phyloP scores from a whole-genome alignment of 1,284 basidiomycete species.

The Marasmius tenuissimus region DNA sequence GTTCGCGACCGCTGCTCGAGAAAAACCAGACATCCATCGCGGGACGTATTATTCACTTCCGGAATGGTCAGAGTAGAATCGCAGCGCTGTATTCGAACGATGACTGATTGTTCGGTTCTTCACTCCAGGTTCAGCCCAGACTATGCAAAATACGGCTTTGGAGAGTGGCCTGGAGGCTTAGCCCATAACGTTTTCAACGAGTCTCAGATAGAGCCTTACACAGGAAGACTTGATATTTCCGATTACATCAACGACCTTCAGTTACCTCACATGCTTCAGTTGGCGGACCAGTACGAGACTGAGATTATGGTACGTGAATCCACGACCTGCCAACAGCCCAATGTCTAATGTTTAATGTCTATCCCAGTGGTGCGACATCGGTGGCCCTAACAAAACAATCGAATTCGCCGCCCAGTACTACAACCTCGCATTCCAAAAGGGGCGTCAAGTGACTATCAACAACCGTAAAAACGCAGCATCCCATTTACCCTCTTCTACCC shows the following conservation, averaged over 20 bases:
- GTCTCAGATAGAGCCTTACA: constrained; percentile 53
- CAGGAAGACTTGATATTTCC: constrained; percentile 45
- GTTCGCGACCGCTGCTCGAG: constrained; percentile 46
- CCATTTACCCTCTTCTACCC: no score
- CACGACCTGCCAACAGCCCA: background rate
- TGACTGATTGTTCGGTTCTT: background rate
- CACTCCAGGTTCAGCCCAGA: constrained; percentile 51
- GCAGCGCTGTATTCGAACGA: background rate
- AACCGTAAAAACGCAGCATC: no score
- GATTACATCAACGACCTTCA: constrained; percentile 57
- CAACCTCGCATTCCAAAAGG: constrained; percentile 43
- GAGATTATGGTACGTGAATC: constrained; percentile 50
- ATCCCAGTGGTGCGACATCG: constrained; percentile 59
- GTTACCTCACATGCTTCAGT: constrained; percentile 54
- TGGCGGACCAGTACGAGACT: constrained; percentile 49
- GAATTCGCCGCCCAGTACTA: constrained; percentile 54
- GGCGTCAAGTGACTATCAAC: constrained; percentile 57
- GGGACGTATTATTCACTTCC: constrained; percentile 55
- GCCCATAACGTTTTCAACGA: constrained; percentile 52
- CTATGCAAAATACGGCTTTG: constrained; percentile 51
- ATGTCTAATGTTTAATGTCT: background rate
- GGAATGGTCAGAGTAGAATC: constrained; percentile 37
- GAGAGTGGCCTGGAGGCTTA: constrained; percentile 50
- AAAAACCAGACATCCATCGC: constrained; percentile 48
- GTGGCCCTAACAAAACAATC: constrained; percentile 49